Percentiles rank a stretch among this genome's conserved stretches.
These are phyloP conservation scores for Ogataea angusta DNA, from an alignment of 805 yeast species.

Conservation along the genomic window DNA sequence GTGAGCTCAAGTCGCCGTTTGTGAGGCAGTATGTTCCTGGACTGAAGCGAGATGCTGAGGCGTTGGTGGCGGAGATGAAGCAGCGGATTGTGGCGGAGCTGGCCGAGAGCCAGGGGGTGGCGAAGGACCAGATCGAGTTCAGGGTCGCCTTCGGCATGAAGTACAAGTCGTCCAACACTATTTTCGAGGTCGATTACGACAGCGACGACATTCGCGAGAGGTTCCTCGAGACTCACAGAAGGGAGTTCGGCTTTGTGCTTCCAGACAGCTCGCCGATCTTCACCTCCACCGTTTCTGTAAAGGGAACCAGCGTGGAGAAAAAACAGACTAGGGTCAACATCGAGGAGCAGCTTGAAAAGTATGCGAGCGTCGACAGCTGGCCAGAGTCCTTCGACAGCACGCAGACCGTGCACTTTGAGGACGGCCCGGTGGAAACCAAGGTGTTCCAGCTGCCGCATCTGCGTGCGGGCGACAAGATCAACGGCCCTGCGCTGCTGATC, in stretches of 20 bases:
- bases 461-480: conserved; percentile 28
- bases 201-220: conserved; percentile 34
- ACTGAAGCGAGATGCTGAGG: conserved; percentile 34
- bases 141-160: conserved; percentile 72
- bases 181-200: conserved; percentile 54
- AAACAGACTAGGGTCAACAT: not conserved
- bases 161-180: conserved; percentile 84
- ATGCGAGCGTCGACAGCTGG: not conserved
- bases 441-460: conserved; percentile 32
- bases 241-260: conserved; percentile 72
- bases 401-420: conserved; percentile 12
- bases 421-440: conserved; percentile 17
- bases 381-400: conserved; percentile 1
- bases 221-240: conserved; percentile 55
- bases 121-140: conserved; percentile 40
- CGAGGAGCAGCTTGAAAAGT: conserved; percentile 2
- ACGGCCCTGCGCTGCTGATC: conserved; percentile 37
- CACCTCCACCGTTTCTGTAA: conserved; percentile 41
- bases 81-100: conserved; percentile 45
- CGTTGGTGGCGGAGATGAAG: conserved; percentile 50
- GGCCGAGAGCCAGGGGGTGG: conserved; percentile 42
- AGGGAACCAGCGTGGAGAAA: conserved; percentile 40
- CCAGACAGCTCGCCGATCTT: conserved; percentile 18
- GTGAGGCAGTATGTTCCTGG: conserved; percentile 26
- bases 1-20: conserved; percentile 68